phyloP scores from a whole-genome alignment of 805 yeast species.

The Tetrapisispora iriomotensis region DNA sequence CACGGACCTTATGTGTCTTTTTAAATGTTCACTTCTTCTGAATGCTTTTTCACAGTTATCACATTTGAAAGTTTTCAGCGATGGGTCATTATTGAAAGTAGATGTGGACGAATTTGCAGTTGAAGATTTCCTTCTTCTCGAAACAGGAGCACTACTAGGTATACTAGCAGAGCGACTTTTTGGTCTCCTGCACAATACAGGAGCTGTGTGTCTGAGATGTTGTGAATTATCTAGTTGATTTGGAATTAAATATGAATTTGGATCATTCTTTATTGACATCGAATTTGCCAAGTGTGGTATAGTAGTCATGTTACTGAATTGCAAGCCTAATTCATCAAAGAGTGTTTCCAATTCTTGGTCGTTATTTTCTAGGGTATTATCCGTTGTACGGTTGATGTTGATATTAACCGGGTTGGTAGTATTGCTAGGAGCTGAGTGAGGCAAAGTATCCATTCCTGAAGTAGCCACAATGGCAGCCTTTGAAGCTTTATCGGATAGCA shows the following conservation, averaged over 20 bases:
- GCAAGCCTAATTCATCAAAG: background rate
- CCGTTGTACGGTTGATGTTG: background rate
- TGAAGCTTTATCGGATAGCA: slow-evolving; percentile 21
- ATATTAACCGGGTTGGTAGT: background rate
- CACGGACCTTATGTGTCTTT: slow-evolving; percentile 57
- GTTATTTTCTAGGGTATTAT: background rate
- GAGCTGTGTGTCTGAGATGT: too few relatives aligned
- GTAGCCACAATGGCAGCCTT: slow-evolving; percentile 21
- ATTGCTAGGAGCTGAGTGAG: background rate
- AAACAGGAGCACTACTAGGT: background rate
- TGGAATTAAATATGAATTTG: slow-evolving; percentile 1
- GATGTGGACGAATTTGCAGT: slow-evolving; percentile 4
- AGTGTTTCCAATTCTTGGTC: background rate
- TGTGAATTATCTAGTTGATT: too few relatives aligned
- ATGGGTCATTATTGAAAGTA: slow-evolving; percentile 16
- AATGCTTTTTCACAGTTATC: slow-evolving; percentile 36
- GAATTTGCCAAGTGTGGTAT: background rate
- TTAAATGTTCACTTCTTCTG: slow-evolving; percentile 57
- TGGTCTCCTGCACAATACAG: too few relatives aligned
- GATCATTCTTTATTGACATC: slow-evolving; percentile 1
- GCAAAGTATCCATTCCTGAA: slow-evolving; percentile 10
- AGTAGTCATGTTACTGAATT: background rate
- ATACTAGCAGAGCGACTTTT: slow-evolving; percentile 2
- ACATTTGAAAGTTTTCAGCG: slow-evolving; percentile 31
- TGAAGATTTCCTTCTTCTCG: slow-evolving; percentile 8